A percentile compares a stretch with the other conserved stretches of the same genome.
phyloP scores from a whole-genome alignment of 208 protist species.

The Acanthamoeba divionensis region DNA sequence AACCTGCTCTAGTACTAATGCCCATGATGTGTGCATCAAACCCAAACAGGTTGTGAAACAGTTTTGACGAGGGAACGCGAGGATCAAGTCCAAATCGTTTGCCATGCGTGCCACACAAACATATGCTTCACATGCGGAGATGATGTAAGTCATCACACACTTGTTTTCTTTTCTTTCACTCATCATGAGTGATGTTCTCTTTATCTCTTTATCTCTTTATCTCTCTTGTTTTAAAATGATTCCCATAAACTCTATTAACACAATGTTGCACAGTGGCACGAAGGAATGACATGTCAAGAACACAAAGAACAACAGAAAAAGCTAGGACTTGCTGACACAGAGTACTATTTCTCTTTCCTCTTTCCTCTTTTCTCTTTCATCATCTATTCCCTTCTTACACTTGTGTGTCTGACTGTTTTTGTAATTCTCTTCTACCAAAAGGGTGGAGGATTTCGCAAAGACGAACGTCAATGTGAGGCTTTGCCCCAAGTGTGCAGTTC shows the following conservation, averaged over 20 bases:
- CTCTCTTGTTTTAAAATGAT: no score
- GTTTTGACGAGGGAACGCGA: background rate
- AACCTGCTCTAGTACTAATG: background rate
- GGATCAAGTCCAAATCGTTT: background rate
- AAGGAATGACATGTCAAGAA: background rate
- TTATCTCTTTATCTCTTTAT: background rate
- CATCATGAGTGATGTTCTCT: background rate
- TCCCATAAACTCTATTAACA: no score
- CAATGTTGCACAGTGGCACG: conserved; percentile 40
- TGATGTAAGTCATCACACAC: background rate
- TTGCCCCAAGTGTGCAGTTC: background rate
- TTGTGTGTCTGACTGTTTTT: background rate
- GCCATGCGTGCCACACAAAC: background rate
- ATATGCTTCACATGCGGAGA: conserved; percentile 30
- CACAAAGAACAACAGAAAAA: background rate
- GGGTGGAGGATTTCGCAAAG: conserved; percentile 17
- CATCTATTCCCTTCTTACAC: background rate
- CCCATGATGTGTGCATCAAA: no score
- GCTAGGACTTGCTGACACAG: background rate
- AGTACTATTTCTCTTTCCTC: background rate
- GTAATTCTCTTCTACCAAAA: background rate
- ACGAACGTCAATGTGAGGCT: conserved; percentile 1
- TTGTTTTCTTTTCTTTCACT: background rate
- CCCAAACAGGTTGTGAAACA: conserved; percentile 8
- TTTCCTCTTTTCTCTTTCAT: background rate